Evolutionary conservation across 345 rosid genomes (phyloP), one percentile per base, ranked within the genome.

Genomic region (Bruguiera gymnorhiza): DNA sequence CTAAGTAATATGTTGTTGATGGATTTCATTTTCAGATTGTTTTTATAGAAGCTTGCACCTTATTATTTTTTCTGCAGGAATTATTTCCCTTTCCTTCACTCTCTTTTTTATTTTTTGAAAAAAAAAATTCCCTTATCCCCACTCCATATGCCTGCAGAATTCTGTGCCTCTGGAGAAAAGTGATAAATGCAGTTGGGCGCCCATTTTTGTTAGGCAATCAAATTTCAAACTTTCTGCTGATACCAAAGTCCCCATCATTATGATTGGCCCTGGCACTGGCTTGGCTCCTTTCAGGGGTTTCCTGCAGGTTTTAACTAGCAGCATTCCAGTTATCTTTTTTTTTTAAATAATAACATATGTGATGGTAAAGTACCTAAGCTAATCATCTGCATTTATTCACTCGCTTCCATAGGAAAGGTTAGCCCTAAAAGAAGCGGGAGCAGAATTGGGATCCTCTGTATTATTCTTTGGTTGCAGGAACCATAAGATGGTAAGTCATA

Each of bases 241-340:
- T 78, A 57, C 87, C 67, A 84, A 83, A 57, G 88, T 90, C 60
- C 98, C 98, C 32, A 76, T 96, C 68, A 82, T 96, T 70, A 92
- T 96, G 97, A 82, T 96, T 77, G 99, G 97, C 76, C 97, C 99
- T 65, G 97, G 97, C 58, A 91, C 97, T 65, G 99, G 99, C 34
- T 82, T 90, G 76, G 98, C 99, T 83, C 99, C 98, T 60, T 96
- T 96, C 80, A 86, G 99, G 80, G 99, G 98, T 57, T 96, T 96
- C 82, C 89, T 92, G 73, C 99, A 89, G 89, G 95, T 89, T 61
- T 69, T 24, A 43, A 23, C 55, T 52, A 19, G 53, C 26, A n/a
- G 20, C 56, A 50, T 61, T 63, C 21, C 43, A 46, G 24, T 62
- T 61, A 50, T 3, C 23, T 27, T 32, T 34, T 24, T 20, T 52